Conservation (phyloP, 2,329 filamentous ascomycete species). For the Trichoderma arundinaceum region DNA sequence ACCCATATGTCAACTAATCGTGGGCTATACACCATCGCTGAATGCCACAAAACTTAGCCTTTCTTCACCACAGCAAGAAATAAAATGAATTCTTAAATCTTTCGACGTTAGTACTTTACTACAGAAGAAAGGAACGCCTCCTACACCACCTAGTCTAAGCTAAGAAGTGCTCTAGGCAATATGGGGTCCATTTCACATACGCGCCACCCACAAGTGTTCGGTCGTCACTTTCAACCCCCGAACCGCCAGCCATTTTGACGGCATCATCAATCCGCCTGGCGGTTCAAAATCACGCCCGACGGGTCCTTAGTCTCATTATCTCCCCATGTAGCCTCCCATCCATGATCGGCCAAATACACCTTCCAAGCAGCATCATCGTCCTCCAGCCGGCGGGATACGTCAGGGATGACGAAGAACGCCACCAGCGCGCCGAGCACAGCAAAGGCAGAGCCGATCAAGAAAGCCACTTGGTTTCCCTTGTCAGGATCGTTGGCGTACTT, state of each 20-base stretch:
- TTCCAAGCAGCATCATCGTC: constrained; percentile 43
- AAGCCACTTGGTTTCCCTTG: constrained; percentile 55
- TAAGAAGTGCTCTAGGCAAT: neutral
- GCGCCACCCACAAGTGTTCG: too few relatives aligned
- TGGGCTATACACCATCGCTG: too few relatives aligned
- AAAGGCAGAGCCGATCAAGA: constrained; percentile 58
- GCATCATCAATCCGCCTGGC: constrained; percentile 7
- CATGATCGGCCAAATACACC: constrained; percentile 39
- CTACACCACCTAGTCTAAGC: too few relatives aligned
- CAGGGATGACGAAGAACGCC: constrained; percentile 37
- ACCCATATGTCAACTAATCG: too few relatives aligned
- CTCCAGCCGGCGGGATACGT: constrained; percentile 39
- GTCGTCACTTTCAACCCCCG: neutral
- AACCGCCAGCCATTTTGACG: neutral
- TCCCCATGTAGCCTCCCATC: constrained; percentile 41
- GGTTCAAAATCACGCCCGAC: constrained; percentile 13
- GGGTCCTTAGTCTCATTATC: constrained; percentile 40
- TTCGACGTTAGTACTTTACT: too few relatives aligned
- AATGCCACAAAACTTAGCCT: too few relatives aligned
- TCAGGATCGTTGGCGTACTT: constrained; percentile 47
- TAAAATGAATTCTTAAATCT: too few relatives aligned
- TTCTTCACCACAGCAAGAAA: too few relatives aligned
- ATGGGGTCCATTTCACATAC: neutral
- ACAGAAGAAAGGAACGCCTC: too few relatives aligned
- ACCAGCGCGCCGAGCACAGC: constrained; percentile 43